phyloP scores from a whole-genome alignment of 306 rosid species.

The Begonia masoniana region DNA sequence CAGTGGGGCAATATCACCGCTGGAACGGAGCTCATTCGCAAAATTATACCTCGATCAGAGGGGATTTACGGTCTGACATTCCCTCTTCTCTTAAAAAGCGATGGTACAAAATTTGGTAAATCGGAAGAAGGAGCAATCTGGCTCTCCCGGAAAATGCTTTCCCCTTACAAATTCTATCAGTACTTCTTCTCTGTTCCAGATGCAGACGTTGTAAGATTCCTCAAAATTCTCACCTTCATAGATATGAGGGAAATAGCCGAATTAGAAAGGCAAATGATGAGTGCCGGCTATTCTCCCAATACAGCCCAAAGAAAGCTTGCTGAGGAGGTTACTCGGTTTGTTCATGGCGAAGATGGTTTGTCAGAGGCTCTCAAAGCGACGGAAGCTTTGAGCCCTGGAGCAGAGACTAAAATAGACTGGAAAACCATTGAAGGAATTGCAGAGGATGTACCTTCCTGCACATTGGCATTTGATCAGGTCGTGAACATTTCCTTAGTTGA shows the following conservation, averaged over 20 bases:
- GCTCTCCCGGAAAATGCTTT: constrained; percentile 48
- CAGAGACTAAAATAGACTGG: constrained; percentile 85
- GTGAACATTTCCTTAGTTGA: constrained; percentile 52
- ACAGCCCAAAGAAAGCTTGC: constrained; percentile 71
- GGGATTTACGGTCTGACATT: constrained; percentile 79
- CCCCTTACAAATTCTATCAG: constrained; percentile 88
- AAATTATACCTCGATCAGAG: constrained; percentile 47
- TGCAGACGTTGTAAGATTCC: constrained; percentile 66
- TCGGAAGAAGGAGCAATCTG: constrained; percentile 93
- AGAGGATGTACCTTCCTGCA: constrained; percentile 76
- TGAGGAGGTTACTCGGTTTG: constrained; percentile 76
- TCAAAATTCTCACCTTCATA: constrained; percentile 64
- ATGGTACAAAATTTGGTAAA: constrained; percentile 88
- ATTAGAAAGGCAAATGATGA: constrained; percentile 51
- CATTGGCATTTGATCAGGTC: constrained; percentile 55
- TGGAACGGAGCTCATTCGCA: constrained; percentile 80
- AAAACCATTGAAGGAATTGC: constrained; percentile 72
- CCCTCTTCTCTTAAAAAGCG: constrained; percentile 78
- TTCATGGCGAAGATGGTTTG: constrained; percentile 79
- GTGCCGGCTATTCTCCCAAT: constrained; percentile 56
- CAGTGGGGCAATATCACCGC: constrained; percentile 98
- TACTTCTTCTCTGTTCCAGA: constrained; percentile 78
- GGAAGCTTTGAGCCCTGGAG: constrained; percentile 78
- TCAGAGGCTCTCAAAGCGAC: constrained; percentile 78
- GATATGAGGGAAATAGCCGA: constrained; percentile 50